Conservation (phyloP, 768 basidiomycete species). For the Termitomyces eurrhizus region DNA sequence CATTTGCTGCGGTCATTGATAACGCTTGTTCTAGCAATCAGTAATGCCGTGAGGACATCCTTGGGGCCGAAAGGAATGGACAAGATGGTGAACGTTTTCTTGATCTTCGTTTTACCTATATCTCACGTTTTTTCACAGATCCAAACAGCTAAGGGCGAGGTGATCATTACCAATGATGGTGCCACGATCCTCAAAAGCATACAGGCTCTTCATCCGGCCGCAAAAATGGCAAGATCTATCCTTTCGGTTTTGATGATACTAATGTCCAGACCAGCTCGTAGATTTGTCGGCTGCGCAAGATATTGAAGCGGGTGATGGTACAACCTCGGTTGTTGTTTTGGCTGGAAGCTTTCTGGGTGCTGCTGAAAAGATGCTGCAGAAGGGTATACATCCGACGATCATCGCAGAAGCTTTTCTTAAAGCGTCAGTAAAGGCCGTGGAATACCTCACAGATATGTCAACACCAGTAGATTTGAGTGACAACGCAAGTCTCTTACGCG, state of each 20-base stretch:
- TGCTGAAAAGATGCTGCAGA: conserved; percentile 93
- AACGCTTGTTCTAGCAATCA: conserved; percentile 63
- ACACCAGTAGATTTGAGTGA: conserved; percentile 90
- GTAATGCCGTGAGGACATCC: conserved; percentile 95
- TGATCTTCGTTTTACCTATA: conserved; percentile 8
- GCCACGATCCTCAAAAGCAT: conserved; percentile 96
- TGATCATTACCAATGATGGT: conserved; percentile 98
- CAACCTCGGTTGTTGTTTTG: conserved; percentile 94
- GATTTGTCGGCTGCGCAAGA: conserved; percentile 98
- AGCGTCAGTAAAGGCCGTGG: conserved; percentile 90
- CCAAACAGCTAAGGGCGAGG: conserved; percentile 93
- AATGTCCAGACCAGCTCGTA: conserved; percentile 62
- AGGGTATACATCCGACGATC: conserved; percentile 97
- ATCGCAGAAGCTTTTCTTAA: conserved; percentile 94
- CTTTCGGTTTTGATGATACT: conserved; percentile 3
- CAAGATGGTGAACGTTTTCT: conserved; percentile 75
- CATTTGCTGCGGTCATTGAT: background rate
- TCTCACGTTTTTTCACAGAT: conserved; percentile 51
- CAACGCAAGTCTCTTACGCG: conserved; percentile 77
- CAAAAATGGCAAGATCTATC: conserved; percentile 77
- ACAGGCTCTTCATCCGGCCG: conserved; percentile 95
- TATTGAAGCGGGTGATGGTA: conserved; percentile 97
- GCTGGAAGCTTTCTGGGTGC: conserved; percentile 91
- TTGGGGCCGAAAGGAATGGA: conserved; percentile 98
- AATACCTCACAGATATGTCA: conserved; percentile 90